phyloP scores from a whole-genome alignment of 1,139 yeast species.

The Taphrina flavorubra region DNA sequence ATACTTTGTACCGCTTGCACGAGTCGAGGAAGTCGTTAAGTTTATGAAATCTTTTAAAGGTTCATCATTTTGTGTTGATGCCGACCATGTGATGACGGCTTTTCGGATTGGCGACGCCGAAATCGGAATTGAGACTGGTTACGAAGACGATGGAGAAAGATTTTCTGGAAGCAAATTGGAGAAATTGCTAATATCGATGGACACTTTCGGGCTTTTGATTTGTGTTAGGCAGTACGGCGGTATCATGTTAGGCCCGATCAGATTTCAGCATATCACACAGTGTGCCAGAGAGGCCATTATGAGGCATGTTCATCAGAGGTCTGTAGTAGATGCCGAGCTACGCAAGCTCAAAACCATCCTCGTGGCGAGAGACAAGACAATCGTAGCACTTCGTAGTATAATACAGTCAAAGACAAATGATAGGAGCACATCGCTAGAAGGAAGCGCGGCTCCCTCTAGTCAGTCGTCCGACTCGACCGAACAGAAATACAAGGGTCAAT shows the following conservation, averaged over 20 bases:
- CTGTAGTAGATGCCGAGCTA: not conserved
- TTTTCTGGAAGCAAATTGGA: slow-evolving; percentile 38
- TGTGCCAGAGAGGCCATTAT: slow-evolving; percentile 40
- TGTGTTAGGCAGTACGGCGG: slow-evolving; percentile 41
- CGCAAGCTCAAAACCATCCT: slow-evolving; percentile 13
- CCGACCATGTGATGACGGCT: slow-evolving; percentile 35
- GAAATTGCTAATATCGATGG: slow-evolving; percentile 15
- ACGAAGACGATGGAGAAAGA: slow-evolving; percentile 43
- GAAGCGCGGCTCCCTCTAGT: not conserved
- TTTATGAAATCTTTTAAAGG: slow-evolving; percentile 5
- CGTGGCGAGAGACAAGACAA: slow-evolving; percentile 29
- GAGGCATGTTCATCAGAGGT: slow-evolving; percentile 14
- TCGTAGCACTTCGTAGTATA: slow-evolving; percentile 48
- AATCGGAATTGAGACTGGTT: slow-evolving; percentile 17
- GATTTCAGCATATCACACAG: slow-evolving; percentile 41
- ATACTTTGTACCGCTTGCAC: slow-evolving; percentile 14
- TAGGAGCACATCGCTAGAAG: not conserved
- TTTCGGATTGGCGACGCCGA: slow-evolving; percentile 7
- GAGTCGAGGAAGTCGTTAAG: not conserved
- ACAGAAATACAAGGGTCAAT: slow-evolving; percentile 5
- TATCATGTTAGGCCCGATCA: slow-evolving; percentile 40
- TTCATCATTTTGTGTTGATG: slow-evolving; percentile 1
- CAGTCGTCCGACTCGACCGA: not conserved
- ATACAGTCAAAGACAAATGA: not conserved
- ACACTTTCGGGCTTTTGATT: slow-evolving; percentile 35